Evolutionary conservation across 2,329 filamentous ascomycete species (phyloP), one percentile per base, ranked within the genome.

Genomic region (Fusarium nematophilum): DNA sequence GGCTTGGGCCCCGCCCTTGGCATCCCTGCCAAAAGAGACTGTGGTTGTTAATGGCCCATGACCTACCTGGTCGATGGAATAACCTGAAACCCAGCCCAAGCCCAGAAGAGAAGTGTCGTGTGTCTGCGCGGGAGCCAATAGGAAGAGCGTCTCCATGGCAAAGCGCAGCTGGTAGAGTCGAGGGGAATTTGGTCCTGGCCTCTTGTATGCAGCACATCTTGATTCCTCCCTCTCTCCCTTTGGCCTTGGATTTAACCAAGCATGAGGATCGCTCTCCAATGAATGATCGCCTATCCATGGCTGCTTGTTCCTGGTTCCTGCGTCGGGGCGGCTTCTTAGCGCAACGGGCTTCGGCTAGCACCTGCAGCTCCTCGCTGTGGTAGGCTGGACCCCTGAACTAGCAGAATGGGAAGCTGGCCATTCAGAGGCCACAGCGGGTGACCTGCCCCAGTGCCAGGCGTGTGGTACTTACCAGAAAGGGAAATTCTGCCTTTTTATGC

Each of bases 261-360:
- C 21, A 4, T 4, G 21, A 21, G 17, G 39, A 30, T 27, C 23
- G 25, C 9, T 15, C 21, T 21, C 21, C 21, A 21, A 21, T 6
- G 21, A 21, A 21, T 21, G 21, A 21, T 21, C 4, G 21, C 21
- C 25, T 29, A 21, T 21, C 21, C 21, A 21, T 21, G 21, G 21
- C 21, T 43, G 14, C 45, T 30, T 52, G 55, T 61, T 65, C 55
- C 57, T 54, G 55, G 65, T 68, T 68, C 65, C 65, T 68, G 65
- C 65, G 29, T 68, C 64, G 52, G 57, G 21, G 59, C 47, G 52
- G 48, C 44, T 34, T 48, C 38, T 59, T 66, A 65, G 63, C 53
- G 63, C 39, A 52, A 56, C 46, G 49, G 48, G 61, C 30, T 47
- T 65, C 58, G 62, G 50, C 23, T 65, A 57, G 46, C 37, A 48